Conservation (phyloP, 2,329 filamentous ascomycete genomes). For the Alternaria sp. region DNA sequence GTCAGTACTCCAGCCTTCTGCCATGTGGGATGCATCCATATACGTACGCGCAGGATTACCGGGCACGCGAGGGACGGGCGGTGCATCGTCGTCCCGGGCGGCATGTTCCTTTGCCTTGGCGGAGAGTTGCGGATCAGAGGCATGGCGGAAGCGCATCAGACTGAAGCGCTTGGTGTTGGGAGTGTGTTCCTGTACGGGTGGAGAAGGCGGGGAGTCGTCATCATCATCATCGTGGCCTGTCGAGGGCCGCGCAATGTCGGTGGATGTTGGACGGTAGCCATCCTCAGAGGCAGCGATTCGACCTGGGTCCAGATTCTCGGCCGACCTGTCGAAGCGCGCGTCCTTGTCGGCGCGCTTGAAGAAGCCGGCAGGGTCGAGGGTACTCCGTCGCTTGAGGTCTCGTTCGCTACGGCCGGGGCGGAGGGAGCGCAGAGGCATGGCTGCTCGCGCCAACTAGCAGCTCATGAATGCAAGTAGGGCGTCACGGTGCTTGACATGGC, state of each 20-base stretch:
- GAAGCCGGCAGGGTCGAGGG: conserved; percentile 52
- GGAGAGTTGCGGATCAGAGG: conserved; percentile 89
- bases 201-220: conserved; percentile 39
- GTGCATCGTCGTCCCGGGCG: conserved; percentile 41
- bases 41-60: conserved; percentile 36
- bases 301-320: conserved; percentile 35
- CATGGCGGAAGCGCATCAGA: conserved; percentile 86
- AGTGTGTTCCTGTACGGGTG: conserved; percentile 46
- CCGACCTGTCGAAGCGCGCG: conserved; percentile 32
- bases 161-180: conserved; percentile 64
- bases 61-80: conserved; percentile 45
- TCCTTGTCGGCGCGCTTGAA: conserved; percentile 48
- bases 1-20: conserved; percentile 32
- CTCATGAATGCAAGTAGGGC: conserved; percentile 46
- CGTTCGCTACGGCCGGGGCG: conserved; percentile 51
- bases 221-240: conserved; percentile 7
- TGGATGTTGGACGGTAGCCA: conserved; percentile 42
- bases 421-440: conserved; percentile 53
- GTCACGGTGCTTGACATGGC: conserved; percentile 47
- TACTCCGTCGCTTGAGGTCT: conserved; percentile 56
- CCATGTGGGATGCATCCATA: background rate
- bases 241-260: conserved; percentile 36
- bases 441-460: conserved; percentile 42
- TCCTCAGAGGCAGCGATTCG: conserved; percentile 47
- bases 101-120: conserved; percentile 76